These are phyloP conservation scores for Sphagnum contortum DNA, from an alignment of 225 moss, liverwort and hornwort genomes.

Conservation along the genomic window DNA sequence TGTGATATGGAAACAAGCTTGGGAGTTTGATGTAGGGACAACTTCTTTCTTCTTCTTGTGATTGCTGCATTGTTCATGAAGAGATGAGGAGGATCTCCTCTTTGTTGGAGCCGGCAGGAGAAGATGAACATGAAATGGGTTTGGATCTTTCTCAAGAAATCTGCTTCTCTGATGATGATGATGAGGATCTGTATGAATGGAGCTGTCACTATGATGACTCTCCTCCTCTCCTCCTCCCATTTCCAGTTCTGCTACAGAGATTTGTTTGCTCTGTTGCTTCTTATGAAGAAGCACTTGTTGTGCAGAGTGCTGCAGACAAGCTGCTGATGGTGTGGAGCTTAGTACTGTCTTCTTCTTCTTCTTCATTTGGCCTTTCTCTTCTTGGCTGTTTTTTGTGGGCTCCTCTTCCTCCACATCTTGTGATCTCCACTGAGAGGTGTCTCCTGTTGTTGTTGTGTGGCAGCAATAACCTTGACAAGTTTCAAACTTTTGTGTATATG, in stretches of 20 bases:
- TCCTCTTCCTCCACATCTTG: no score
- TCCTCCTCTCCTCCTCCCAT: background rate
- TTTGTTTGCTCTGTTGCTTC: background rate
- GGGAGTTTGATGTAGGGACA: background rate
- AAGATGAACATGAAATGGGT: conserved; percentile 1
- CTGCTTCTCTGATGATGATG: background rate
- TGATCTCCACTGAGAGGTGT: no score
- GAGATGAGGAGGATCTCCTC: background rate
- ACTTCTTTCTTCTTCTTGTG: no score
- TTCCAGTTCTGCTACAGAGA: background rate
- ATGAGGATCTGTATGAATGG: conserved; percentile 23
- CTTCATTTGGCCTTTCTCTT: conserved; percentile 9
- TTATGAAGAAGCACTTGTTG: background rate
- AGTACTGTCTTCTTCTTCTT: background rate
- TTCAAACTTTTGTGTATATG: no score
- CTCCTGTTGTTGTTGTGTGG: no score
- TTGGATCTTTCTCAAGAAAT: conserved; percentile 7
- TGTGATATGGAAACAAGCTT: background rate
- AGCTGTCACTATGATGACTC: background rate
- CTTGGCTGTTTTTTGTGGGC: conserved; percentile 4
- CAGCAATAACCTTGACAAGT: no score
- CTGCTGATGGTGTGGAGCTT: background rate
- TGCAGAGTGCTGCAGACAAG: background rate
- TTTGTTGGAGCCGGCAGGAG: background rate
- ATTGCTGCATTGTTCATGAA: no score